Evolutionary conservation across 305 asterid genomes (phyloP), one percentile per base, ranked within the genome.

Genomic region (Vinca major): DNA sequence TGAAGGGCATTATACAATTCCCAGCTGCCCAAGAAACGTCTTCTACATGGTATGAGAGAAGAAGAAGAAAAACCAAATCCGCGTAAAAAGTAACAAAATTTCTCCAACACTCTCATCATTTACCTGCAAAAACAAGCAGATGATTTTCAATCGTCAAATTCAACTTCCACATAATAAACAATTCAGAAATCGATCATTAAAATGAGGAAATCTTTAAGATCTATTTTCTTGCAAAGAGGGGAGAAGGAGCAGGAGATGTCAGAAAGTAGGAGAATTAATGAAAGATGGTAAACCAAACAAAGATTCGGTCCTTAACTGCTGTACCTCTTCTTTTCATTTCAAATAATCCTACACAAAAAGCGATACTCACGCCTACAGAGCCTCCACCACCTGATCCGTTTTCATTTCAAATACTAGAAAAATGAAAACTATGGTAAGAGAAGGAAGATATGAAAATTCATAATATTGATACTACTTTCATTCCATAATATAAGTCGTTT

Each of bases 221-320:
- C 33, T 26, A 26, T 26, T 26, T 26, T 26, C 33, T 26, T 26
- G 33, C 84, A 51, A 13, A 62, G 48, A 64, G 62, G 39, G 40
- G 2, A 26, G 7, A 2, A 12, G 33, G 2, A 26, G 7, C 1
- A 12, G 33, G 39, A 53, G 68, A 41, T 75, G 74, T 69, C 75
- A 71, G 73, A 63, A 67, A 70, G 5, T 63, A 12, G 65, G 77
- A 67, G 44, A 71, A 58, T n/a, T 50, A 66, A 71, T 63, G 21
- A 63, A 67, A 53, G 78, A 26, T 26, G 33, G 72, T 74, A 60
- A 80, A 83, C 86, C 86, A 83, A 86, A 81, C 84, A 81, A 81
- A 83, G 80, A 86, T 80, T 83, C 83, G 54, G 62, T 58, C 62
- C 65, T 73, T 78, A 81, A 76, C 85, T 47, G 70, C 83, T 67